Base-by-base conservation (phyloP, 768 basidiomycete species). In the Mycena crocata region DNA sequence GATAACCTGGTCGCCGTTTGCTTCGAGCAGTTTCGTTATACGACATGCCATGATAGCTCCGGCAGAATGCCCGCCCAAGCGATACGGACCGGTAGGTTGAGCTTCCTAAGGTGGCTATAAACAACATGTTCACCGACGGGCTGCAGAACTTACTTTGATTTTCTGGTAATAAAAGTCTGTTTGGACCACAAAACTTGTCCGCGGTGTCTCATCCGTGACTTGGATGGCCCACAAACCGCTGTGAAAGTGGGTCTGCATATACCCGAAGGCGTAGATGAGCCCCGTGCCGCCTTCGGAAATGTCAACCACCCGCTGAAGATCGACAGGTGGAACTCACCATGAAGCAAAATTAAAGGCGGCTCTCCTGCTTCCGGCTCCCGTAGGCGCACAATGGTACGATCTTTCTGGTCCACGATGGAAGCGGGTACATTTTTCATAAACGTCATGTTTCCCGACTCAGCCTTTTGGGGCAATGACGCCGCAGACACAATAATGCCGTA, bases 91-190 rank as follows among this genome's bases (percentile, higher is more conserved):
- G n/a, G 5, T 32, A 0, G 32, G 57, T 17, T 58, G 44, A 15
- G 31, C 5, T 34, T 46, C 57, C 30, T 26, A 30, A n/a, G n/a
- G n/a, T n/a, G n/a, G n/a, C 19, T 15, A 14, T 19, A 5, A 23
- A 42, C 32, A 5, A 40, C 21, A 40, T 24, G 14, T 17, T 8
- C 15, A 55, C 23, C 34, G 10, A 31, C 24, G 10, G 4, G 32
- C 23, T 5, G 34, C 17, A 26, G 21, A 48, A 13, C 44, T 5
- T 19, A 58, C 57, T 45, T 58, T 58, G 57, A 58, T 46, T 17
- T 58, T 58, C 3, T 30, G 31, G n/a, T 58, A 46, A 26, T 58
- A 58, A 58, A 58, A 58, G 34, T 58, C 45, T 13, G 57, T 58
- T n/a, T 58, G 57, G 31, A 32, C 44, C 17, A 58, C 34, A 24